phyloP scores from a whole-genome alignment of 176 grass and related monocot species.

The Bromus sterilis region DNA sequence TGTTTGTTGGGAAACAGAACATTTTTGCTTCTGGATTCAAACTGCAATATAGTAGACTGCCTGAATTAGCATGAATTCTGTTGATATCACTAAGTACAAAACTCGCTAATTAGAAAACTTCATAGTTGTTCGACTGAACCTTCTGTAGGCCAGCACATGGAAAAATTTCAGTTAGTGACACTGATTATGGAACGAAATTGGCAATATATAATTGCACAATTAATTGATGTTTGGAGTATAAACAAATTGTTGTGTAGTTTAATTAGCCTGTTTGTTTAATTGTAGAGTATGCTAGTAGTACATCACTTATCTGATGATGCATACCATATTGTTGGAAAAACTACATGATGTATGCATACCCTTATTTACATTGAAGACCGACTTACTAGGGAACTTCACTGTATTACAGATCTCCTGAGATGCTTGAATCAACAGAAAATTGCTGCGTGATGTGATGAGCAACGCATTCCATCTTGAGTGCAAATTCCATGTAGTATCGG shows the following conservation, averaged over 20 bases:
- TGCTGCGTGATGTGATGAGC: constrained; percentile 60
- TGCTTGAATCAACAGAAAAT: constrained; percentile 58
- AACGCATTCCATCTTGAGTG: constrained; percentile 4
- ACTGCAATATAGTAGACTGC: not conserved
- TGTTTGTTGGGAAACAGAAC: not conserved
- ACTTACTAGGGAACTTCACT: not conserved
- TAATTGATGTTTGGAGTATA: not conserved
- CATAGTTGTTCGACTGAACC: not conserved
- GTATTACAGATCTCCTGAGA: constrained; percentile 63
- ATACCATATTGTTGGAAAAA: not conserved
- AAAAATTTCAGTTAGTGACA: not conserved
- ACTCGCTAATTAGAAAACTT: not conserved
- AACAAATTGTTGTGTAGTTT: not conserved
- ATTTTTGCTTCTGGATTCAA: not conserved
- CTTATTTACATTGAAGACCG: not conserved
- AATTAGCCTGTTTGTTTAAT: not conserved
- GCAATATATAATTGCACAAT: not conserved
- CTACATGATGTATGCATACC: not conserved
- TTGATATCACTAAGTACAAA: not conserved
- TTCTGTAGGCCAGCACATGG: not conserved
- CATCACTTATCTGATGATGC: not conserved
- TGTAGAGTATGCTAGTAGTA: not conserved
- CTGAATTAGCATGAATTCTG: not conserved
- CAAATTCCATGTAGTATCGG: not conserved
- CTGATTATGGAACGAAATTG: no score